phyloP scores from a whole-genome alignment of 2,329 filamentous ascomycete species.

The Diaporthe citri region DNA sequence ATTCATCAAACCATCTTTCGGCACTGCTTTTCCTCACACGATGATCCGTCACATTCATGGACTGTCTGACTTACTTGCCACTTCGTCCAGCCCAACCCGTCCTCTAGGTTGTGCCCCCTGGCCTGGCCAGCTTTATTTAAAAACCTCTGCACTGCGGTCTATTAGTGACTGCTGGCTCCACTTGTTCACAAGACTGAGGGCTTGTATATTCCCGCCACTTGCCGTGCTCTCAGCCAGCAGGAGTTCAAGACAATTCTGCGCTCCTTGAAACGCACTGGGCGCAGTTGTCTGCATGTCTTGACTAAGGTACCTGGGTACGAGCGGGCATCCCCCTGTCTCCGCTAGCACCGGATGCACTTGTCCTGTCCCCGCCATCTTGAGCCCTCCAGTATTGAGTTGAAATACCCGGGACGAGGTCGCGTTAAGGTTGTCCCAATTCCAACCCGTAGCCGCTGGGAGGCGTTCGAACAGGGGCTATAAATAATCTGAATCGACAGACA shows the following conservation, averaged over 20 bases:
- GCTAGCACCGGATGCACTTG: too few relatives aligned
- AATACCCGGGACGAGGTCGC: neutral
- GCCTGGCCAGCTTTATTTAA: neutral
- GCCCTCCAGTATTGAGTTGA: neutral
- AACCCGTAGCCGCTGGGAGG: neutral
- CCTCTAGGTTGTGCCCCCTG: neutral
- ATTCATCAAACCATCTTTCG: neutral
- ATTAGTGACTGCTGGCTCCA: neutral
- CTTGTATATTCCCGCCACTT: conserved; percentile 9
- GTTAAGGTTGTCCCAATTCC: neutral
- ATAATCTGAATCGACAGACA: neutral
- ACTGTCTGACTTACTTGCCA: neutral
- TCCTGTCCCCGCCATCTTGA: neutral
- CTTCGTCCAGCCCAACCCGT: neutral
- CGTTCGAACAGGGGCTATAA: neutral
- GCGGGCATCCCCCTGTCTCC: neutral
- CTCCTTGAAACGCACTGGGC: conserved; percentile 24
- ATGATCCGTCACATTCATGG: neutral
- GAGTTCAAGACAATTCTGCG: neutral
- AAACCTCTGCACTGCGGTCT: neutral
- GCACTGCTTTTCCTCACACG: neutral
- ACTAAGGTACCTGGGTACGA: neutral
- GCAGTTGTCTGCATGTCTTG: conserved; percentile 25
- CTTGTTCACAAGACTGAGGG: neutral
- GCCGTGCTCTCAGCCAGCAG: neutral